Evolutionary conservation across 495 filamentous ascomycete genomes (phyloP).

Genomic region (Acidomyces sp.): DNA sequence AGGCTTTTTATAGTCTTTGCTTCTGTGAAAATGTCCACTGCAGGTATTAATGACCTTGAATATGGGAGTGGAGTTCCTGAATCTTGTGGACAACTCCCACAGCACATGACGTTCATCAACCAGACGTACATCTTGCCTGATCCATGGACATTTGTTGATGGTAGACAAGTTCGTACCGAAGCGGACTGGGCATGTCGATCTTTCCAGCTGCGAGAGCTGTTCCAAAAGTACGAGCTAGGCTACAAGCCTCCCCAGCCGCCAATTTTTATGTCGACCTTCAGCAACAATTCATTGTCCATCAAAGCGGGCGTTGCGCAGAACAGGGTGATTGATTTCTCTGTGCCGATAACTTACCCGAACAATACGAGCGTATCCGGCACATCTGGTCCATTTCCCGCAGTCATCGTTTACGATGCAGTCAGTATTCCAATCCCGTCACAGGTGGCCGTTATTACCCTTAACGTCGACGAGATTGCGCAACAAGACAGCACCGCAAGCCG

Average conservation of each 20-base stretch:
- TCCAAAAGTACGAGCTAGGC: constrained; percentile 18
- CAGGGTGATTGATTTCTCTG: constrained; percentile 18
- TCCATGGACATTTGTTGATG: constrained; percentile 17
- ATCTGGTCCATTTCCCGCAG: constrained; percentile 33
- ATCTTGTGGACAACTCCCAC: constrained; percentile 2
- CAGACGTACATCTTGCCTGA: constrained; percentile 19
- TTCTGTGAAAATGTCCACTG: no score
- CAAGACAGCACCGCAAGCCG: constrained; percentile 24
- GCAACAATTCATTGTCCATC: constrained; percentile 28
- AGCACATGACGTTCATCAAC: constrained; percentile 8
- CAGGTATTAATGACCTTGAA: neutral
- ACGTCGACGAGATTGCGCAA: constrained; percentile 31
- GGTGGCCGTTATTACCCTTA: constrained; percentile 33
- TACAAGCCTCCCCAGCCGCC: constrained; percentile 19
- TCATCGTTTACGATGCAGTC: constrained; percentile 31
- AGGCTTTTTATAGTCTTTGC: no score
- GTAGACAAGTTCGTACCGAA: constrained; percentile 6
- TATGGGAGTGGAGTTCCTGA: constrained; percentile 1
- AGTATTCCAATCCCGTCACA: constrained; percentile 31
- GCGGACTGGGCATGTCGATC: constrained; percentile 18
- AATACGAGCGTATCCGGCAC: constrained; percentile 22
- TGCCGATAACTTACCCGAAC: constrained; percentile 17
- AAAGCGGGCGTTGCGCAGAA: constrained; percentile 25
- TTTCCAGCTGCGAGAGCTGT: constrained; percentile 13
- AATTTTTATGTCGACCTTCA: constrained; percentile 24